Evolutionary conservation across 805 yeast genomes (phyloP).

Genomic region (Schwanniomyces pseudopolymorphus): DNA sequence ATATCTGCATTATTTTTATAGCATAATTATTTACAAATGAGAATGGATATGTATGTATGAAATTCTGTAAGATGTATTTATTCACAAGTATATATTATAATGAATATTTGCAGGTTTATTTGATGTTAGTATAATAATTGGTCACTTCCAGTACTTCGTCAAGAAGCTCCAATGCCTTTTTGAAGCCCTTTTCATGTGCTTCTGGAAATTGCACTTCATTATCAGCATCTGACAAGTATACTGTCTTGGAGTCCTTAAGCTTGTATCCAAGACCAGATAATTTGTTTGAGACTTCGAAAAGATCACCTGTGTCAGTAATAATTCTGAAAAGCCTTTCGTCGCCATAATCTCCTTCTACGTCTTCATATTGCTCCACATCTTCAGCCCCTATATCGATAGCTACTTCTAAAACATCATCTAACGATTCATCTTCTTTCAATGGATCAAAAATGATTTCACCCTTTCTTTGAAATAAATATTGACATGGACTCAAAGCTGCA

Average conservation of each 20-base stretch:
- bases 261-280: conserved; percentile 54
- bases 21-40: too few relatives aligned
- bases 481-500: conserved; percentile 72
- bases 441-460: conserved; percentile 65
- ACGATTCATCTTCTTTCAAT: conserved; percentile 28
- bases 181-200: conserved; percentile 51
- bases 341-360: conserved; percentile 40
- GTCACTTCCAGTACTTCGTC: conserved; percentile 86
- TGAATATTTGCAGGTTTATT: conserved; percentile 15
- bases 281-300: conserved; percentile 59
- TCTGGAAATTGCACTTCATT: conserved; percentile 53
- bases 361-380: conserved; percentile 61
- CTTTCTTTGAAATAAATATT: conserved; percentile 71
- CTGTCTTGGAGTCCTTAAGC: conserved; percentile 70
- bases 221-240: conserved; percentile 64
- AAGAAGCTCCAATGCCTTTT: conserved; percentile 57
- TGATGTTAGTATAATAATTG: conserved; percentile 70
- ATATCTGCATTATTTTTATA: not conserved
- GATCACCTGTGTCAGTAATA: conserved; percentile 61
- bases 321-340: conserved; percentile 41
- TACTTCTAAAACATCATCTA: conserved; percentile 72
- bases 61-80: too few relatives aligned
- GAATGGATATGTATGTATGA: too few relatives aligned
- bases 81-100: not conserved
- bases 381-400: conserved; percentile 79